Conservation (phyloP, 2,329 filamentous ascomycete genomes). For the Xylaria sp. region DNA sequence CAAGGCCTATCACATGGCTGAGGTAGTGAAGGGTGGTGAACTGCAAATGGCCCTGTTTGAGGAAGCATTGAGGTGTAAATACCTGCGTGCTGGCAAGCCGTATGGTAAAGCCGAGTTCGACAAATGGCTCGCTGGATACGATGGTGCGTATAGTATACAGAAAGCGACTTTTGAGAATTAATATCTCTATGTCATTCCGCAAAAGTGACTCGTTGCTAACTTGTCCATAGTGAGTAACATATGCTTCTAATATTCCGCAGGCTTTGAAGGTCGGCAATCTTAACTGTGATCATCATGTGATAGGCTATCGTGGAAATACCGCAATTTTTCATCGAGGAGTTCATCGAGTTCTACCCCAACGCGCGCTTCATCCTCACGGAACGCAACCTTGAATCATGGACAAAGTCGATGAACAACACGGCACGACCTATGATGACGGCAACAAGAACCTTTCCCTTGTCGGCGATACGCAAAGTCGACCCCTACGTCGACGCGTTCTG, state of each 20-base stretch:
- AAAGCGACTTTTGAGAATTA: background rate
- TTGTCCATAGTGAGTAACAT: slow-evolving; percentile 14
- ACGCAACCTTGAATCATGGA: slow-evolving; percentile 48
- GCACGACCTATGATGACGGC: slow-evolving; percentile 30
- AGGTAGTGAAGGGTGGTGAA: slow-evolving; percentile 31
- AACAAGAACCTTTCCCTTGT: slow-evolving; percentile 43
- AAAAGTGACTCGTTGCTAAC: slow-evolving; percentile 6
- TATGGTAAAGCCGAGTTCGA: slow-evolving; percentile 44
- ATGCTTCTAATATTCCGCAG: background rate
- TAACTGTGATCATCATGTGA: background rate
- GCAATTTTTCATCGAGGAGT: slow-evolving; percentile 46
- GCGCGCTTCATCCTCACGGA: slow-evolving; percentile 51
- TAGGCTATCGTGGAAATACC: slow-evolving; percentile 42
- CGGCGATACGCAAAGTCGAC: slow-evolving; percentile 41
- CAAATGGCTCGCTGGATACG: slow-evolving; percentile 43
- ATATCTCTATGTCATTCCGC: background rate
- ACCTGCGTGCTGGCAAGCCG: slow-evolving; percentile 37
- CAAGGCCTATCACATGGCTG: slow-evolving; percentile 43
- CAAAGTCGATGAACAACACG: slow-evolving; percentile 46
- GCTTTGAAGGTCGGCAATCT: background rate
- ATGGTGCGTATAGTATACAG: slow-evolving; percentile 33
- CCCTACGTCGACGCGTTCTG: slow-evolving; percentile 34
- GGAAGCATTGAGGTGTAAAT: slow-evolving; percentile 42
- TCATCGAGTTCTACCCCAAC: slow-evolving; percentile 47
- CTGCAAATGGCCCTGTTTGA: slow-evolving; percentile 37